Base-by-base conservation (phyloP, 192 early-diverging fungal species). In the Geranomyces variabilis region DNA sequence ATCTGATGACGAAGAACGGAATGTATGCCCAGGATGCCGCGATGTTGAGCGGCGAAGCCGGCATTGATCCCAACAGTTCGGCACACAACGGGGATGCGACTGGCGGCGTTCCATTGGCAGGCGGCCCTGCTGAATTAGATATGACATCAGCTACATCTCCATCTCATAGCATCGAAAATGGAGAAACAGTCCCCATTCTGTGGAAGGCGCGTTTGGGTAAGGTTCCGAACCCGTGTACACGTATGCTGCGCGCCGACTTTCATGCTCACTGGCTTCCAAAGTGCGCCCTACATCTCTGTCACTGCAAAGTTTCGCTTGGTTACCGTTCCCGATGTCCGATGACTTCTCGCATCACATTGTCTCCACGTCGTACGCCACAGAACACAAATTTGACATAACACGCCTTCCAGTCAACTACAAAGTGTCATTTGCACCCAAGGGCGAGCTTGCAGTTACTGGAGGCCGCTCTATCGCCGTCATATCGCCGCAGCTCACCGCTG, bases 121-220 rank as follows among this genome's bases (percentile, higher is more conserved):
- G 36, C 36, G 36, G 36, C 3, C 10, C 10, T 41, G 36, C 36
- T 41, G 36, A 41, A 7, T 7, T 10, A 24, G 51, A 26, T 15
- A 53, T 15, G 6, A 53, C 17, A 17, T 7, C 51, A 3, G 17
- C 17, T 8, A 62, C 30, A 62, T 22, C 60, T 26, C 36, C 36
- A 3, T 41, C 10, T 41, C 36, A 41, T 41, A 10, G 5, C 36
- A 41, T 10, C 19, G 64, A 46, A 13, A 41, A 66, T 47, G 64
- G 31, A 7, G 43, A 28, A 44, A 71, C 69, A 15, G 33, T 70
- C 33, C 70, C 73, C 19, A 47, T 71, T 24, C 24, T 64, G 56
- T 75, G 77, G 70, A 69, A 68, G 66, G 29, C 60, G 26, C 62
- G 73, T 19, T 48, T 67, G 51, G 73, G 72, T 76, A 45, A 65